phyloP scores from a whole-genome alignment of 257 asterid species.

The Nicotiana sylvestris region DNA sequence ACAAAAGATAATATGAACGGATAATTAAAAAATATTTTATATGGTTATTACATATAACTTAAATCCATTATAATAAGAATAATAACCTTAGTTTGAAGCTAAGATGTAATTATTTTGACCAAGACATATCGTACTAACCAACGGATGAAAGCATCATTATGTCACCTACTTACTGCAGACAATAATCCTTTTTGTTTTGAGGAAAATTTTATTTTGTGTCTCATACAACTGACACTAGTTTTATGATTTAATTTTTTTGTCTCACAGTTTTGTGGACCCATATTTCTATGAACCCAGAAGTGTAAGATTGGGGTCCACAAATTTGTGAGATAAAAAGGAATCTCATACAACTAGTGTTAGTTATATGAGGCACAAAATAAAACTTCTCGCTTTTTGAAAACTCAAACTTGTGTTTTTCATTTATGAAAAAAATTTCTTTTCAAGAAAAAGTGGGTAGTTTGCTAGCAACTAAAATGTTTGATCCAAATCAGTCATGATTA shows the following conservation, averaged over 20 bases:
- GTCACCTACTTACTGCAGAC: slow-evolving; percentile 12
- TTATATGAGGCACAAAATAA: too few species aligned
- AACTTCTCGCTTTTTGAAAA: neutral
- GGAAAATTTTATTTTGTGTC: too few species aligned
- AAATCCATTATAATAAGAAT: slow-evolving; percentile 7
- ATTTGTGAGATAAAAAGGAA: too few species aligned
- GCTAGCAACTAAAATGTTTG: neutral
- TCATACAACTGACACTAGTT: too few species aligned
- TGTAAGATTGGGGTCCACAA: too few species aligned
- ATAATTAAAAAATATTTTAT: too few species aligned
- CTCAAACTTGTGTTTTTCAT: neutral
- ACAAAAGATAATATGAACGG: too few species aligned
- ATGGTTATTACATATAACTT: too few species aligned
- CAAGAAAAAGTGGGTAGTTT: neutral
- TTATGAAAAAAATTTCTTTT: neutral
- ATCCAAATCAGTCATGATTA: neutral
- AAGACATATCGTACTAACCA: slow-evolving; percentile 27
- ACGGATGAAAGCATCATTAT: slow-evolving; percentile 26
- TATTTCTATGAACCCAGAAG: too few species aligned
- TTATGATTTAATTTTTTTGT: too few species aligned
- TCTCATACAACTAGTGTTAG: too few species aligned
- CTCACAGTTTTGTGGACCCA: too few species aligned
- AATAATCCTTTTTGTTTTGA: neutral
- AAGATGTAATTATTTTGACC: slow-evolving; percentile 35
- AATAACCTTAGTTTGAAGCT: slow-evolving; percentile 26